phyloP scores from a whole-genome alignment of 192 early-diverging fungal genomes.

The Coemansia sp. region DNA sequence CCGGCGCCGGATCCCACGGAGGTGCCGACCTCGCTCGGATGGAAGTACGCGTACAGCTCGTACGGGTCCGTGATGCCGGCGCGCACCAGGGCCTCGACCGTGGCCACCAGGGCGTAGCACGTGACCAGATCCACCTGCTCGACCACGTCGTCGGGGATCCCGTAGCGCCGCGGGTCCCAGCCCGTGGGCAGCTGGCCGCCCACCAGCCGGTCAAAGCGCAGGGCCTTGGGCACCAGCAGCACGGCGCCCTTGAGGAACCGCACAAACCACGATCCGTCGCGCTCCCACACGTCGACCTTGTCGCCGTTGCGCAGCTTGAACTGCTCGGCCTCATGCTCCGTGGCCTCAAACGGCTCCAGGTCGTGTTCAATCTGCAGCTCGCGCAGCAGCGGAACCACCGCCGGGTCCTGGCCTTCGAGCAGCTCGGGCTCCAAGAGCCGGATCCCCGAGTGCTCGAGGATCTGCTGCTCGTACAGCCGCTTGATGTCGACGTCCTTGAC shows the following conservation, averaged over 20 bases:
- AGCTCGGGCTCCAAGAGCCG: slow-evolving; percentile 35
- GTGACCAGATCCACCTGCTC: slow-evolving; percentile 90
- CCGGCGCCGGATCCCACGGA: slow-evolving; percentile 86
- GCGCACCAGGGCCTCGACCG: slow-evolving; percentile 86
- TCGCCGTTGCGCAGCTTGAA: slow-evolving; percentile 83
- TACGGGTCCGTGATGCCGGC: slow-evolving; percentile 95
- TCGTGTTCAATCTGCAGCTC: slow-evolving; percentile 86
- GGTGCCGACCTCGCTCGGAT: slow-evolving; percentile 90
- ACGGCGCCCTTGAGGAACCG: slow-evolving; percentile 80
- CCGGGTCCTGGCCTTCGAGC: slow-evolving; percentile 79
- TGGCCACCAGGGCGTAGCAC: slow-evolving; percentile 81
- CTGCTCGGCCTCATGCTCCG: slow-evolving; percentile 78
- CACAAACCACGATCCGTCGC: slow-evolving; percentile 67
- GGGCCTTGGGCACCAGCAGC: slow-evolving; percentile 88
- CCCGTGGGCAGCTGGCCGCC: slow-evolving; percentile 94
- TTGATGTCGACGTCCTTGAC: slow-evolving; percentile 85
- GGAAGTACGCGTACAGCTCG: slow-evolving; percentile 95
- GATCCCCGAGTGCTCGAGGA: slow-evolving; percentile 83
- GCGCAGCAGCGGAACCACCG: slow-evolving; percentile 79
- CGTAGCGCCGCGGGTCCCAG: slow-evolving; percentile 89
- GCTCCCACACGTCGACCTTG: slow-evolving; percentile 58
- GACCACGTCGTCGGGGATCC: slow-evolving; percentile 86
- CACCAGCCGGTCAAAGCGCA: slow-evolving; percentile 85
- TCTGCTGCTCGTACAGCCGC: slow-evolving; percentile 84
- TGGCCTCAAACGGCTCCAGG: slow-evolving; percentile 80